Percentiles rank a stretch among this genome's conserved stretches.
phyloP scores from a whole-genome alignment of 2,329 filamentous ascomycete genomes.

The Trichoderma koningii region DNA sequence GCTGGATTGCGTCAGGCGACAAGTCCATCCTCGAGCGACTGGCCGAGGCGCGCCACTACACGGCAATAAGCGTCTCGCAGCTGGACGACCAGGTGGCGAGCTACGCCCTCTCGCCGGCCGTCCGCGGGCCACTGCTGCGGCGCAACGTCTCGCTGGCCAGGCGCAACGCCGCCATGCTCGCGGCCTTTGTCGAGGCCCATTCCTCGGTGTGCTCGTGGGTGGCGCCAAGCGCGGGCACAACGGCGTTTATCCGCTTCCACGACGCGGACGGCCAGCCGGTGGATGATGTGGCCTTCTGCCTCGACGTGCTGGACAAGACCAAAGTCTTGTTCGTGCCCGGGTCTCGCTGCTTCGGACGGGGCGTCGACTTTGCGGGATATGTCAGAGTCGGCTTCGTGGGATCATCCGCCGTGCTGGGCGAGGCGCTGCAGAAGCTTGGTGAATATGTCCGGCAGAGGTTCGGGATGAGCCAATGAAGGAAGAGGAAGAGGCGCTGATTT shows the following conservation, averaged over 20 bases:
- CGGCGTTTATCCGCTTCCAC: constrained; percentile 72
- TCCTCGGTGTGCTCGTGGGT: constrained; percentile 67
- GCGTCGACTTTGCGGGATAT: constrained; percentile 69
- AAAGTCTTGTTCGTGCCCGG: constrained; percentile 77
- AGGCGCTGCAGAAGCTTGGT: constrained; percentile 59
- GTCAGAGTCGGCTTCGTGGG: constrained; percentile 77
- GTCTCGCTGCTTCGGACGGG: constrained; percentile 68
- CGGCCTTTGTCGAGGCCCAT: constrained; percentile 66
- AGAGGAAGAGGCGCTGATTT: background rate
- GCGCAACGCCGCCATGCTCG: constrained; percentile 66
- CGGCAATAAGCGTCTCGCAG: constrained; percentile 81
- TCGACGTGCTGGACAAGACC: constrained; percentile 65
- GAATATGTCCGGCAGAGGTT: constrained; percentile 40
- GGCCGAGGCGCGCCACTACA: constrained; percentile 73
- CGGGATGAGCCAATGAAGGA: background rate
- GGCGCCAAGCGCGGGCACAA: constrained; percentile 76
- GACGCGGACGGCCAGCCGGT: constrained; percentile 59
- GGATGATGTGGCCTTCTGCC: constrained; percentile 72
- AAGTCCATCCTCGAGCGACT: constrained; percentile 62
- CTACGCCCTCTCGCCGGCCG: constrained; percentile 64
- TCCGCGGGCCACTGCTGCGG: constrained; percentile 47
- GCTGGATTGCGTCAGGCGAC: constrained; percentile 76
- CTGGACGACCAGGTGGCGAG: constrained; percentile 77
- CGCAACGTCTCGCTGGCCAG: constrained; percentile 65
- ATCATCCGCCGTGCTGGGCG: constrained; percentile 67